These are phyloP conservation scores for Penicillium olsonii DNA, from an alignment of 2,329 filamentous ascomycete species.

Conservation along the genomic window DNA sequence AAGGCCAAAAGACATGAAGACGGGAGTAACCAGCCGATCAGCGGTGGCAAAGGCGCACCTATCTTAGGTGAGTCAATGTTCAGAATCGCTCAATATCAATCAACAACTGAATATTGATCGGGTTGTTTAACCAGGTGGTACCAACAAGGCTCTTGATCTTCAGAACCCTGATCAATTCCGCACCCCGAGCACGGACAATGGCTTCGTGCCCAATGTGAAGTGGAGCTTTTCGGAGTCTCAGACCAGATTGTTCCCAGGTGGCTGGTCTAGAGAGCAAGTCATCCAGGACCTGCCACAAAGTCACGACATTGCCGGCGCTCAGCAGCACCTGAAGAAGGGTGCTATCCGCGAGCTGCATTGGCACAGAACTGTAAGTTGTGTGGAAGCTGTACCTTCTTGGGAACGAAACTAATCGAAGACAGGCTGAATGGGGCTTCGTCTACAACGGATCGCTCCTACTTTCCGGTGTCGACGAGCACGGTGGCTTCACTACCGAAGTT, in stretches of 20 bases:
- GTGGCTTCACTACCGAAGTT: slow-evolving; percentile 53
- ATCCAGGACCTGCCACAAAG: slow-evolving; percentile 67
- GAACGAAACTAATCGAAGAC: neutral
- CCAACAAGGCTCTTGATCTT: slow-evolving; percentile 61
- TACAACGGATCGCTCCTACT: slow-evolving; percentile 60
- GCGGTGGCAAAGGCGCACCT: slow-evolving; percentile 59
- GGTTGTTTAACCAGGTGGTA: slow-evolving; percentile 55
- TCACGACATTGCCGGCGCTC: slow-evolving; percentile 66
- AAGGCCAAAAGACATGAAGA: slow-evolving; percentile 41
- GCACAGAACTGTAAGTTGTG: slow-evolving; percentile 60
- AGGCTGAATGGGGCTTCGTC: slow-evolving; percentile 69
- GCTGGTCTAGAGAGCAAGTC: slow-evolving; percentile 68
- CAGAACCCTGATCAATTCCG: slow-evolving; percentile 67
- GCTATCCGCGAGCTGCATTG: slow-evolving; percentile 67
- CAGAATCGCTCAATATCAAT: too few relatives aligned
- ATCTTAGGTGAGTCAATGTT: slow-evolving; percentile 55
- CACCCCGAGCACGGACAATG: slow-evolving; percentile 62
- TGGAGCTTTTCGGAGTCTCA: slow-evolving; percentile 71
- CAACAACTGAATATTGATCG: slow-evolving; percentile 7
- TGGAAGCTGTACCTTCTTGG: neutral
- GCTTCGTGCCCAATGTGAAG: slow-evolving; percentile 67
- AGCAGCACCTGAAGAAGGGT: slow-evolving; percentile 68
- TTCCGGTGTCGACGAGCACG: slow-evolving; percentile 64
- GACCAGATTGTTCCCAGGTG: slow-evolving; percentile 62
- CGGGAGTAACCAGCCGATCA: slow-evolving; percentile 57